Evolutionary conservation across 2,329 filamentous ascomycete genomes (phyloP).

Genomic region (Celoporthe dispersa): DNA sequence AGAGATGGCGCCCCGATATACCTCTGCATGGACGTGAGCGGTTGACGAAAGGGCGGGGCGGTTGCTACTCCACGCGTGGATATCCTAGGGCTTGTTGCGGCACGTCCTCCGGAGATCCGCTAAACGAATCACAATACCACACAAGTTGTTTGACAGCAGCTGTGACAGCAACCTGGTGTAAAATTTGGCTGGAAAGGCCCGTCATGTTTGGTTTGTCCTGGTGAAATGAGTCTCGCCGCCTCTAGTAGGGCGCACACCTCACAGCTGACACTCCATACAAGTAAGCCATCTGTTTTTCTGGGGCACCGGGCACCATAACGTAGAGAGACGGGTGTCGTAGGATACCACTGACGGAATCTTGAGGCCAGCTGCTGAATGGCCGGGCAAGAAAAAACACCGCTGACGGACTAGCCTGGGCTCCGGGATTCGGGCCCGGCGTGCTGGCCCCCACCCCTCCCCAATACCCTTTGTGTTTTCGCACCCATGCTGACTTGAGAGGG

Average conservation of each 20-base stretch:
- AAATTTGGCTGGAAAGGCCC: background rate
- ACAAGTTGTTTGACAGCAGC: background rate
- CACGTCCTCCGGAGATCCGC: conserved; percentile 14
- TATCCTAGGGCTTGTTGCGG: background rate
- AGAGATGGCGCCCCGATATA: conserved; percentile 23
- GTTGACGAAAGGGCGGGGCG: background rate
- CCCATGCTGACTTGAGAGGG: background rate
- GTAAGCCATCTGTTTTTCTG: background rate
- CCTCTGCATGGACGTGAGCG: conserved; percentile 21
- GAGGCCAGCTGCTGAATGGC: background rate
- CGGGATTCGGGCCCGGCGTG: background rate
- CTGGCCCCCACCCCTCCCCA: background rate
- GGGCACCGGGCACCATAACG: background rate
- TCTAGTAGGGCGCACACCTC: background rate
- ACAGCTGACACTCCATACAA: background rate
- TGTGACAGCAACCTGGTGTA: background rate
- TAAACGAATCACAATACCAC: conserved; percentile 17
- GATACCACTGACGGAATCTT: background rate
- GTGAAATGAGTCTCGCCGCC: background rate
- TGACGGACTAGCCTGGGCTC: background rate
- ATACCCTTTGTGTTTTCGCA: too few relatives aligned
- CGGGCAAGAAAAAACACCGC: background rate
- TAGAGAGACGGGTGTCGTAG: background rate
- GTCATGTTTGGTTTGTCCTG: background rate
- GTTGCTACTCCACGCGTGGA: conserved; percentile 4